Evolutionary conservation across 306 rosid species (phyloP), one percentile per base, ranked within the genome.

Genomic region (Quercus engelmannii): DNA sequence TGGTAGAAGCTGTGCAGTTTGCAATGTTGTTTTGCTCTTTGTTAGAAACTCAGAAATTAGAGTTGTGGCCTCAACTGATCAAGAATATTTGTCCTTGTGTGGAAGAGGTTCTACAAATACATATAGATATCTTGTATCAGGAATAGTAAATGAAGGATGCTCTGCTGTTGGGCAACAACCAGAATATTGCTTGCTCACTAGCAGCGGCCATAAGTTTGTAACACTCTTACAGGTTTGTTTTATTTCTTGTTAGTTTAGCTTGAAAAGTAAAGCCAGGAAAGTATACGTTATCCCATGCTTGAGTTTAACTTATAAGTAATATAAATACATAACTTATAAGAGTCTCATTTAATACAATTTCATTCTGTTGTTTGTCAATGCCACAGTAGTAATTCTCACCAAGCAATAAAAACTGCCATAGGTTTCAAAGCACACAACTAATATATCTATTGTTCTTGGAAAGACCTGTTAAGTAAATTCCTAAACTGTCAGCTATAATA

Each of bases 141-240:
- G 87, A 82, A 81, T 91, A 69, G 62, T 87, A 75, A 83, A 77
- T 52, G 91, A 68, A 79, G 88, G 75, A 71, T 80, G 82, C 55
- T 73, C 82, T 23, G 75, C 76, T 58, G 77, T 75, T 55, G 87
- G 74, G 65, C 85, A 86, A 74, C 87, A 86, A 76, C 77, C 82
- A 21, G 90, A 89, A 68, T 85, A 83, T 81, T 91, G 92, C 83
- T 73, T 89, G 55, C 91, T 92, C 77, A 91, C 97, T 74, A 54
- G 84, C 79, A 88, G 94, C 30, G 96, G 97, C 73, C 18, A 91
- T 73, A 91, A 92, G 85, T 88, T 91, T 81, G 78, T 81, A 31
- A 89, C 90, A 26, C 73, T 91, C 14, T 72, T 89, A 79, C 96
- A 92, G 96, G 97, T 92, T 55, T 75, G 87, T 71, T 81, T 74